Conservation (phyloP, 1,139 yeast genomes). For the Kodamaea alishanica region DNA sequence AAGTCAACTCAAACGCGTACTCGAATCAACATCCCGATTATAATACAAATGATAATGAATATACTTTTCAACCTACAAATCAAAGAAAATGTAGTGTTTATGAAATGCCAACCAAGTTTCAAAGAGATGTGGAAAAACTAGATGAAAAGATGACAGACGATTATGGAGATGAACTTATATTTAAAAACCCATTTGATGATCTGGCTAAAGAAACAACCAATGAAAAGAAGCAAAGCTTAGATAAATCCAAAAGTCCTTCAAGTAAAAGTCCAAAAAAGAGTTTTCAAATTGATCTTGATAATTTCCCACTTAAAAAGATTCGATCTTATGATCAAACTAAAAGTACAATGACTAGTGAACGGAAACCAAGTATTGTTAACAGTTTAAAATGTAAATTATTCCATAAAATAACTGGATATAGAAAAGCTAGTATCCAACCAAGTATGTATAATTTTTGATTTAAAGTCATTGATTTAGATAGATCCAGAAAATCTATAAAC, state of each 20-base stretch:
- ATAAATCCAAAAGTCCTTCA: slow-evolving; percentile 1
- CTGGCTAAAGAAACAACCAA: neutral
- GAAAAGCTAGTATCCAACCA: slow-evolving; percentile 30
- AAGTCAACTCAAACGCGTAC: slow-evolving; percentile 9
- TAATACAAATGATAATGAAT: too few relatives aligned
- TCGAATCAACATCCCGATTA: slow-evolving; percentile 1
- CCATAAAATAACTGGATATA: slow-evolving; percentile 14
- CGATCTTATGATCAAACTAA: slow-evolving; percentile 40
- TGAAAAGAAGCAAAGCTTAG: slow-evolving; percentile 1
- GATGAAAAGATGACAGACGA: slow-evolving; percentile 6
- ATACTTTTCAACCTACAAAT: slow-evolving; percentile 1
- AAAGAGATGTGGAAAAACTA: slow-evolving; percentile 7
- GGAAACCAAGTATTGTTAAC: slow-evolving; percentile 9
- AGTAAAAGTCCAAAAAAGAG: slow-evolving; percentile 2
- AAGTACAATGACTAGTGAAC: slow-evolving; percentile 28
- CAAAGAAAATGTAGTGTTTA: neutral
- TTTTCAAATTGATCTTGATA: neutral
- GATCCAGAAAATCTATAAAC: neutral
- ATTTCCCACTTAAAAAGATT: slow-evolving; percentile 16
- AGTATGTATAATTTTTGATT: slow-evolving; percentile 35
- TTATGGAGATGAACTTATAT: slow-evolving; percentile 8
- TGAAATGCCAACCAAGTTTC: neutral
- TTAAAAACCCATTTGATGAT: slow-evolving; percentile 7
- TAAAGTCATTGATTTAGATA: slow-evolving; percentile 1
- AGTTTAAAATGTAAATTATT: slow-evolving; percentile 17